Conservation (phyloP, 257 asterid species). For the Scutellaria galericulata region DNA sequence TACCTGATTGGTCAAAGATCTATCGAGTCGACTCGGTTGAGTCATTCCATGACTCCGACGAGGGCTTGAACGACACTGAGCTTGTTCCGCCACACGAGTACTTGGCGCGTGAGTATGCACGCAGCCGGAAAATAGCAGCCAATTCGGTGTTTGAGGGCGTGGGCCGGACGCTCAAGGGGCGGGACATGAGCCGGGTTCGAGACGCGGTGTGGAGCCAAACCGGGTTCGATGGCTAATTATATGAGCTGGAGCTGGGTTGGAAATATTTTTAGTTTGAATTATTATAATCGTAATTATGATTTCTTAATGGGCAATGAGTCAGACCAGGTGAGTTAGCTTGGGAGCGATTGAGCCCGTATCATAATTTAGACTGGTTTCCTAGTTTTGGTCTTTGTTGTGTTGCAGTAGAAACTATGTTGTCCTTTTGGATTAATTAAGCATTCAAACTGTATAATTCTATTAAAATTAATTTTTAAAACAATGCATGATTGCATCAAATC, state of each 20-base stretch:
- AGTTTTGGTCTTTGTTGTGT: background rate
- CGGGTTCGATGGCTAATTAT: slow-evolving; percentile 69
- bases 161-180: slow-evolving; percentile 87
- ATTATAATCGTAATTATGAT: background rate
- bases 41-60: slow-evolving; percentile 62
- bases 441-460: background rate
- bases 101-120: slow-evolving; percentile 50
- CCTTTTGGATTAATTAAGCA: slow-evolving; percentile 23
- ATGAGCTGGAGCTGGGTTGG: background rate
- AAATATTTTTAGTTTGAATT: background rate
- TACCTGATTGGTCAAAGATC: slow-evolving; percentile 86
- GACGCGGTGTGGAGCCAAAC: slow-evolving; percentile 98
- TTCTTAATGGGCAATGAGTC: slow-evolving; percentile 38
- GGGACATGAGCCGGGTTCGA: slow-evolving; percentile 87
- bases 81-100: slow-evolving; percentile 87
- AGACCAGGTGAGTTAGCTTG: slow-evolving; percentile 32
- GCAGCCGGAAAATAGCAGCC: slow-evolving; percentile 49
- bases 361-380: slow-evolving; percentile 1
- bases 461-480: background rate
- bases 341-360: slow-evolving; percentile 32
- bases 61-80: slow-evolving; percentile 45
- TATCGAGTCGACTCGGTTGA: slow-evolving; percentile 71
- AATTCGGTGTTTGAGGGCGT: slow-evolving; percentile 80
- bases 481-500: background rate
- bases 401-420: background rate